Percentiles rank a stretch among this genome's conserved stretches.
phyloP scores from a whole-genome alignment of 805 yeast species.

The Cephaloascus fragrans region DNA sequence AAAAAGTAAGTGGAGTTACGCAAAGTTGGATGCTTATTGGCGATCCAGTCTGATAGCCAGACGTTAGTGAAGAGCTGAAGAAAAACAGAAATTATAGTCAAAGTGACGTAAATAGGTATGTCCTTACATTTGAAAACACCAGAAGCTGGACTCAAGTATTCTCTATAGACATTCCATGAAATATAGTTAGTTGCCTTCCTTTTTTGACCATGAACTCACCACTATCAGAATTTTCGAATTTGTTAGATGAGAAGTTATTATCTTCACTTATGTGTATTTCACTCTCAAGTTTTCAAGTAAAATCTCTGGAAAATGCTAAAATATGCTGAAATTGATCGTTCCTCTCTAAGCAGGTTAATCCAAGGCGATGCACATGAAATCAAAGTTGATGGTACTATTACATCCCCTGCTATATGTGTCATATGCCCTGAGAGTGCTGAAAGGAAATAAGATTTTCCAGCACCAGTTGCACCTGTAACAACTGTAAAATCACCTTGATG shows the following conservation, averaged over 20 bases:
- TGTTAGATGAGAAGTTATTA: too few relatives aligned
- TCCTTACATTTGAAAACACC: slow-evolving; percentile 8
- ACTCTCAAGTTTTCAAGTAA: too few relatives aligned
- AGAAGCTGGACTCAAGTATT: slow-evolving; percentile 14
- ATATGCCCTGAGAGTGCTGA: slow-evolving; percentile 23
- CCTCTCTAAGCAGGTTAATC: slow-evolving; percentile 12
- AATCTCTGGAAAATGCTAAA: too few relatives aligned
- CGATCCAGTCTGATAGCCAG: slow-evolving; percentile 34
- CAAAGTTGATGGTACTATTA: slow-evolving; percentile 18
- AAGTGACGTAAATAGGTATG: slow-evolving; percentile 4
- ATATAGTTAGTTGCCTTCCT: slow-evolving; percentile 18
- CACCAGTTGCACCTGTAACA: slow-evolving; percentile 26
- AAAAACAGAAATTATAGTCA: slow-evolving; percentile 16
- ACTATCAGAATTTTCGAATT: slow-evolving; percentile 1
- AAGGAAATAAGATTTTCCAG: slow-evolving; percentile 25
- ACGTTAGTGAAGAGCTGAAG: slow-evolving; percentile 30
- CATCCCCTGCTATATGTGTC: slow-evolving; percentile 16
- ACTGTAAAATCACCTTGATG: slow-evolving; percentile 16
- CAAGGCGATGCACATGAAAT: slow-evolving; percentile 24
- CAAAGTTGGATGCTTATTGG: slow-evolving; percentile 16
- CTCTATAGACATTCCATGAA: slow-evolving; percentile 10
- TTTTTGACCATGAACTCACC: slow-evolving; percentile 16
- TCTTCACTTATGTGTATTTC: neutral
- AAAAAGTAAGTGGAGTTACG: slow-evolving; percentile 23
- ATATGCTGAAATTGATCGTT: neutral